Base-by-base conservation (phyloP, 1,284 basidiomycete genomes). In the Irpex sp. region DNA sequence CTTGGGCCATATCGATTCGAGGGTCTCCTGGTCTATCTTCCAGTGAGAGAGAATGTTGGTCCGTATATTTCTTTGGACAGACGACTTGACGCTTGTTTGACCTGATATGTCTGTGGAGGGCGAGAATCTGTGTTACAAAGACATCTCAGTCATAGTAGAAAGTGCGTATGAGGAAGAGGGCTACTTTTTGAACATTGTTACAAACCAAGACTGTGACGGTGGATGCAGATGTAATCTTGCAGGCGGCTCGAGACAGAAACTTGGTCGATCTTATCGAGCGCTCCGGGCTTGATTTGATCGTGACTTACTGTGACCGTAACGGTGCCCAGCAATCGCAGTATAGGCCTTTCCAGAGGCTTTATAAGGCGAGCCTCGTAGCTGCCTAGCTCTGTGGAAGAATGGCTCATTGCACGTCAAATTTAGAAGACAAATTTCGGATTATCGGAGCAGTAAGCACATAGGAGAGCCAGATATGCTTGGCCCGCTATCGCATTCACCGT, bases 1-100 rank as follows among this genome's bases (percentile, higher is more conserved):
- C 89, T 99, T 99, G 11, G 96, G 95, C 97, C 97, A 98, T 62
- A 99, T 87, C 69, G 86, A 84, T 74, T 99, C 97, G 21, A 99
- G 79, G 1, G 87, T 86, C 66, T 92, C 92, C 56, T 84, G 84
- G 67, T 87, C 87, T 65, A 94, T 84, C 63, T 91, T 93, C 85
- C 94, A 92, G 73, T 98, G 95, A 37, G 89, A 84, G 60, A 97
- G 82, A 37, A 98, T 80, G 62, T 83, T 83, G 37, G 88, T 78
- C 59, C 97, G 89, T 75, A 98, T 95, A 66, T 87, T 85, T 72
- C 97, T 85, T 74, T 98, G 97, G 6, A 95, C 90, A 7, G 95
- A 98, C 35, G 94, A 91, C 78, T 99, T 99, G 67, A 98, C 85
- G 61, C 93, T 93, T n/a, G 95, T 96, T 69, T 96, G 94, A 26